Base-by-base conservation (phyloP, 2,329 filamentous ascomycete species). In the Chaetomiaceae sp. region DNA sequence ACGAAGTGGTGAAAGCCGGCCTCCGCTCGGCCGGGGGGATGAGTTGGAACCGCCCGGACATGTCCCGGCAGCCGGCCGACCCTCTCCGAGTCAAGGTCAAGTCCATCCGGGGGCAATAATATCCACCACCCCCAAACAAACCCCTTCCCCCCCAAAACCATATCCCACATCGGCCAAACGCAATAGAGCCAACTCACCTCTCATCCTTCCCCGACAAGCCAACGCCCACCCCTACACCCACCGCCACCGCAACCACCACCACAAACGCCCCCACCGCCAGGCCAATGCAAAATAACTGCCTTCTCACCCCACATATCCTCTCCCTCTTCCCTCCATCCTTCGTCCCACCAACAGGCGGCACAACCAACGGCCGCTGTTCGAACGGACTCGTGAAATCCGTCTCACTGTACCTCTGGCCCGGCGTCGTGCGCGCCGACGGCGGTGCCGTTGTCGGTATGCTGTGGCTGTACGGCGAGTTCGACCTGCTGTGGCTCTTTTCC, bases 201-300 rank as follows among this genome's bases (percentile, higher is more conserved):
- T 32, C 40, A 29, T 10, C 29, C 23, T 14, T 16, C n/a, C 20
- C 23, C 21, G 27, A 27, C 37, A 21, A 27, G 13, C 25, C n/a
- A 8, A 62, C 50, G 13, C 62, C 64, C n/a, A 70, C 48, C 1
- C 68, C 68, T 3, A 70, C 60, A 0, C 68, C 69, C 2, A 70
- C 61, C 0, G 68, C 69, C 2, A 65, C 53, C 3, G 66, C 67
- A 5, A 69, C 51, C 6, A 70, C 63, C 1, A 66, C 37, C 11
- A 67, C 30, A 21, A 67, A 65, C 0, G 65, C 30, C 0, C 55
- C 62, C 4, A 69, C 42, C 5, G 63, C 67, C 16, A 70, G 20
- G 5, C 67, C 48, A 6, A 66, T 48, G 60, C 64, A 66, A 38
- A 69, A 69, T 2, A 54, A 36, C 11, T 58, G 58, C 44, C 58